These are phyloP conservation scores for Spongispora temasekensis DNA, from an alignment of 1,284 basidiomycete species.

Conservation along the genomic window DNA sequence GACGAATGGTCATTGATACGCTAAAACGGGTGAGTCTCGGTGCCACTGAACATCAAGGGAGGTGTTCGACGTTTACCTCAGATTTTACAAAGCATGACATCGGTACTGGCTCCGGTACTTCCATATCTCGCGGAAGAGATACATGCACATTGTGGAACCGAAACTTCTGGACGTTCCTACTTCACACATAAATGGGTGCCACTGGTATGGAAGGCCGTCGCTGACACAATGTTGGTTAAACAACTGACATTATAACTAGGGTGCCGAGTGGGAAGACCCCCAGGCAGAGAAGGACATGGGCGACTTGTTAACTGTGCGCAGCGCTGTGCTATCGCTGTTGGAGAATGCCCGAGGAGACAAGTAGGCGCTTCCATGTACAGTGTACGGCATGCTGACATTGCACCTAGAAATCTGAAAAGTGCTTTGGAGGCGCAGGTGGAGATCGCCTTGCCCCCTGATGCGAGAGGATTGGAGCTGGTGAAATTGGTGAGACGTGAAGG, in stretches of 20 bases:
- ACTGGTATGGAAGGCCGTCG: constrained; percentile 44
- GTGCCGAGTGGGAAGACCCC: constrained; percentile 54
- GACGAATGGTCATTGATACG: constrained; percentile 71
- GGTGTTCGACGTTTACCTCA: constrained; percentile 32
- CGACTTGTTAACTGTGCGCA: constrained; percentile 54
- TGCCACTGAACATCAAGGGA: background rate
- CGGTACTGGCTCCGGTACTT: constrained; percentile 82
- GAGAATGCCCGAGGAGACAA: constrained; percentile 73
- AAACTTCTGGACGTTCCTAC: constrained; percentile 48
- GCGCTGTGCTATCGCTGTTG: constrained; percentile 58
- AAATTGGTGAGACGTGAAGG: constrained; percentile 54
- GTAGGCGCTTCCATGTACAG: constrained; percentile 39
- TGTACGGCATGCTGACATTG: constrained; percentile 1
- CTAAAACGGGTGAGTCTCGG: constrained; percentile 61
- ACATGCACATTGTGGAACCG: constrained; percentile 41
- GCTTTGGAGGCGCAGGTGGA: constrained; percentile 73
- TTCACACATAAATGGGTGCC: constrained; percentile 66
- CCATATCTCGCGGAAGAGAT: constrained; percentile 95
- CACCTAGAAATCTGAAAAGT: constrained; percentile 63
- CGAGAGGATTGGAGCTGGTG: constrained; percentile 25
- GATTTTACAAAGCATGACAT: constrained; percentile 71
- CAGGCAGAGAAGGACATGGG: constrained; percentile 60
- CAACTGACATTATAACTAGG: constrained; percentile 37
- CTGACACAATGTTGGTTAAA: background rate
- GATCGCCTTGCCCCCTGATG: constrained; percentile 44